phyloP scores from a whole-genome alignment of 495 filamentous ascomycete species.

The Entonaema liquescens region DNA sequence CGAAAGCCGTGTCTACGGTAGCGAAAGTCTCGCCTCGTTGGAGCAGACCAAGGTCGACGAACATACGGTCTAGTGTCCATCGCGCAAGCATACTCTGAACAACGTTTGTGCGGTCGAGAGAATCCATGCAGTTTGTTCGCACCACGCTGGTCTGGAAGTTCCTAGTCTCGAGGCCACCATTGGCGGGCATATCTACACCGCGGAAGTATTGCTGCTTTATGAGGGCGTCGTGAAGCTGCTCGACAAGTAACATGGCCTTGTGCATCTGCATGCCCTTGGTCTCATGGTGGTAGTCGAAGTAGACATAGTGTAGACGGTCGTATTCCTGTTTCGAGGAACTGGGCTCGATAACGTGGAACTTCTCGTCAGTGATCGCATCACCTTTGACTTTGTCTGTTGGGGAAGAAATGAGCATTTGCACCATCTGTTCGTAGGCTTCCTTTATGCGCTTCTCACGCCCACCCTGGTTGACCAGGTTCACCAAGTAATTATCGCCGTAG shows the following conservation, averaged over 20 bases:
- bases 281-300: constrained; percentile 98
- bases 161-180: constrained; percentile 79
- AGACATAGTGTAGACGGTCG: constrained; percentile 90
- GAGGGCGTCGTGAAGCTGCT: constrained; percentile 77
- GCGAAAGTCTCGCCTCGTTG: constrained; percentile 71
- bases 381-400: constrained; percentile 69
- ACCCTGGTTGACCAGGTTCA: constrained; percentile 95
- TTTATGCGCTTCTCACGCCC: constrained; percentile 89
- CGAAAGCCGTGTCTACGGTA: constrained; percentile 78
- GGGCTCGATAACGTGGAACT: constrained; percentile 79
- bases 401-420: constrained; percentile 74
- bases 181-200: constrained; percentile 81
- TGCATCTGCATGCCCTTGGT: constrained; percentile 95
- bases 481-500: constrained; percentile 95
- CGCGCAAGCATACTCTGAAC: constrained; percentile 95
- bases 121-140: constrained; percentile 99
- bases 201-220: constrained; percentile 88
- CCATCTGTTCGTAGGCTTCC: constrained; percentile 88
- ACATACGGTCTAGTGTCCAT: constrained; percentile 84
- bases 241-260: constrained; percentile 83
- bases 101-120: constrained; percentile 96
- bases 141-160: constrained; percentile 85
- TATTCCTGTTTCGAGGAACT: constrained; percentile 63
- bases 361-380: constrained; percentile 71
- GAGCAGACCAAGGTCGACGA: constrained; percentile 82